Conservation (phyloP, 805 yeast species). For the Lachancea kluyveri region DNA sequence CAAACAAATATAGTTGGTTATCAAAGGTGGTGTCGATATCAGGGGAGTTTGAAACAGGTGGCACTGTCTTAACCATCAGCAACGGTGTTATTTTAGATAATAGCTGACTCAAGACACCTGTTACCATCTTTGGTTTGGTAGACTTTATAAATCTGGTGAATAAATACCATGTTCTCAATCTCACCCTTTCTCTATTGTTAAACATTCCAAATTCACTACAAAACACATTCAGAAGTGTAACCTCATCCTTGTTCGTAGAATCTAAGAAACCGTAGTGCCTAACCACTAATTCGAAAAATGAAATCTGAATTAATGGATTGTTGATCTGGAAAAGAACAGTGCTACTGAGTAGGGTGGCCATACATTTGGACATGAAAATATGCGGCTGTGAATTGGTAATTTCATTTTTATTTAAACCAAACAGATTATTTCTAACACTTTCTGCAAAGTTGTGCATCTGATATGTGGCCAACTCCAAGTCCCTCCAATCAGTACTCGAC, state of each 20-base stretch:
- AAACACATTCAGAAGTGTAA: constrained; percentile 69
- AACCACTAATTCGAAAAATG: constrained; percentile 78
- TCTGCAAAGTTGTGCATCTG: constrained; percentile 79
- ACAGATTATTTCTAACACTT: constrained; percentile 67
- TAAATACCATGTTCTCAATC: constrained; percentile 84
- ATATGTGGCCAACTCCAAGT: constrained; percentile 77
- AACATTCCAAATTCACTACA: constrained; percentile 78
- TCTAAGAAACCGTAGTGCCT: constrained; percentile 61
- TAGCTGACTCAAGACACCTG: constrained; percentile 45
- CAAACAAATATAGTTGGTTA: constrained; percentile 77
- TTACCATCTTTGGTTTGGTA: constrained; percentile 59
- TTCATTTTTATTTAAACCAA: constrained; percentile 62
- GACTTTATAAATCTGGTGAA: constrained; percentile 76
- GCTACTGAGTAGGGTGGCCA: constrained; percentile 23
- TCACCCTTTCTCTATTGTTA: constrained; percentile 64
- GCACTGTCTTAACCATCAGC: constrained; percentile 46
- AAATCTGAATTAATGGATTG: constrained; percentile 78
- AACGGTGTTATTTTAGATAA: constrained; percentile 57
- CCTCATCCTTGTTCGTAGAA: constrained; percentile 35
- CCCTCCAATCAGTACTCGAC: constrained; percentile 58
- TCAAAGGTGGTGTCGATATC: constrained; percentile 60
- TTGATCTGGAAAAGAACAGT: constrained; percentile 40
- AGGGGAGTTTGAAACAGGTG: constrained; percentile 33
- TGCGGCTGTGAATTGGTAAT: constrained; percentile 62
- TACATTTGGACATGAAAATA: constrained; percentile 33